Evolutionary conservation across 1,139 yeast species (phyloP), one percentile per base, ranked within the genome.

Genomic region (Taphrina populina): DNA sequence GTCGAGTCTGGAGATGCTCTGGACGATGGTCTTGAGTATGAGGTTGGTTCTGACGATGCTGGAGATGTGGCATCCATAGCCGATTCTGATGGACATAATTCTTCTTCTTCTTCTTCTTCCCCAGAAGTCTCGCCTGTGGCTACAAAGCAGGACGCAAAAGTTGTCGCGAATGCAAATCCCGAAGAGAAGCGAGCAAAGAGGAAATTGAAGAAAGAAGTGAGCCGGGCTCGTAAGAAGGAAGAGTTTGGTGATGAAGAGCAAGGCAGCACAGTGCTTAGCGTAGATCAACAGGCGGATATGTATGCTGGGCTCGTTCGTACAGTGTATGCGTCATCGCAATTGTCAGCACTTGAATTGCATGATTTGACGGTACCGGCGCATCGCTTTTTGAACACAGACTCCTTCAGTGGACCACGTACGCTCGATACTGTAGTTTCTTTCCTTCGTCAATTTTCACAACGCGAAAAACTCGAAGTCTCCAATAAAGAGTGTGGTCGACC

Each of bases 21-120:
- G 21, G 46, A 49, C 13, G 54, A 49, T 17, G 54, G 20, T 39
- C 32, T 49, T n/a, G 54, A 49, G n/a, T 49, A 49, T 21, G 46
- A 37, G 30, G 54, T 49, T 2, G 54, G 41, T 3, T 49, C 54
- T 5, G 54, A 49, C 24, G 43, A 45, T 19, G 53, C 44, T 15
- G 54, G 27, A 1, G 54, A 49, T 27, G 39, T 19, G 11, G 54
- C 7, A 15, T 29, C 44, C 8, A 41, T 29, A 29, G 21, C 40
- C 10, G 20, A n/a, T 4, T 29, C 54, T n/a, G 54, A 29, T 24
- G 26, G n/a, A n/a, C n/a, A n/a, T n/a, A n/a, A n/a, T n/a, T n/a
- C n/a, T n/a, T n/a, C n/a, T n/a, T n/a, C n/a, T n/a, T n/a, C n/a
- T n/a, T n/a, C n/a, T n/a, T n/a, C n/a, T n/a, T n/a, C n/a, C n/a